phyloP scores from a whole-genome alignment of 2,329 filamentous ascomycete genomes.

The Huntiella omanensis region DNA sequence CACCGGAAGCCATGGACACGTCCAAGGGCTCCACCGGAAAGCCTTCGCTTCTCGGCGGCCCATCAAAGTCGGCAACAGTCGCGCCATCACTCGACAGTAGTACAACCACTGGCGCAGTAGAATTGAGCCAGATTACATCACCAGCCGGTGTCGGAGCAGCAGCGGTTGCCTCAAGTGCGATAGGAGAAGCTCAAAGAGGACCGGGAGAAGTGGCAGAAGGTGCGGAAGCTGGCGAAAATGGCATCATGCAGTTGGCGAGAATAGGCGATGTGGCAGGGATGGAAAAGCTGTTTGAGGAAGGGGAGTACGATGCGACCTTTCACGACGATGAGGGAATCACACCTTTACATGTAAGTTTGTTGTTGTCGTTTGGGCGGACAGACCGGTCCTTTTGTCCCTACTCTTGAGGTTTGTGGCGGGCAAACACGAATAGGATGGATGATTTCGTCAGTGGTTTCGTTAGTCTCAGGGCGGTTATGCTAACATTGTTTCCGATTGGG shows the following conservation, averaged over 20 bases:
- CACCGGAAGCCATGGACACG: neutral
- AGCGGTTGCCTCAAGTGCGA: slow-evolving; percentile 12
- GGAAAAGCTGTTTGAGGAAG: slow-evolving; percentile 72
- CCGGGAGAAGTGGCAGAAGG: slow-evolving; percentile 12
- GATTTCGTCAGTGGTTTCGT: too few species aligned
- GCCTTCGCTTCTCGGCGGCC: slow-evolving; percentile 29
- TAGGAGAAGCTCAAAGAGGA: slow-evolving; percentile 9
- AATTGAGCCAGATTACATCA: slow-evolving; percentile 30
- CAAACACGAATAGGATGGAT: too few species aligned
- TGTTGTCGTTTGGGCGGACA: neutral
- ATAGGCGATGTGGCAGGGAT: slow-evolving; percentile 73
- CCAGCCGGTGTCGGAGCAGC: slow-evolving; percentile 15
- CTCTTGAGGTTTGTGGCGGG: neutral
- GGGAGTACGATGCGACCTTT: slow-evolving; percentile 66
- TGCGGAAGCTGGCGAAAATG: slow-evolving; percentile 32
- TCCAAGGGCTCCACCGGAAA: slow-evolving; percentile 16
- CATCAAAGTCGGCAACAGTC: slow-evolving; percentile 33
- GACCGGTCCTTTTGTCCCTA: neutral
- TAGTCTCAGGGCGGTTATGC: slow-evolving; percentile 3
- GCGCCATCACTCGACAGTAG: slow-evolving; percentile 35
- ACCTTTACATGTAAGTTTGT: slow-evolving; percentile 60
- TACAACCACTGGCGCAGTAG: slow-evolving; percentile 22
- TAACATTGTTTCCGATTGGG: slow-evolving; percentile 9
- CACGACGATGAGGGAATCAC: slow-evolving; percentile 87
- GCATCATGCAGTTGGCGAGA: slow-evolving; percentile 90